Conservation (phyloP, 495 filamentous ascomycete genomes). For the Neurospora sp. region DNA sequence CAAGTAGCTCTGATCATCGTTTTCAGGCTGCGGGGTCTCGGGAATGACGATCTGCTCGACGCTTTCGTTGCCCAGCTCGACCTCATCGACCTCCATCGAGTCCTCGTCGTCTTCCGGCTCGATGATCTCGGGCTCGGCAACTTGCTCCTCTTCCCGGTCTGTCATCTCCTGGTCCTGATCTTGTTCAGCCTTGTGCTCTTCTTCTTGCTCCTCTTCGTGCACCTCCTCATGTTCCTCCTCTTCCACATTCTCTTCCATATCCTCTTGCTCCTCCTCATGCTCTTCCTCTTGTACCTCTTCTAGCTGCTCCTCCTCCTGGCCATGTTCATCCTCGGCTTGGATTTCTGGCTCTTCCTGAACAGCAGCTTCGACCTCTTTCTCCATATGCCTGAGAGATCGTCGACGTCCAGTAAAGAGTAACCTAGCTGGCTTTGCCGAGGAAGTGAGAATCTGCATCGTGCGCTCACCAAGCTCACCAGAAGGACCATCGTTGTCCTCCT, state of each 20-base stretch:
- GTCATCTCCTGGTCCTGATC: not conserved
- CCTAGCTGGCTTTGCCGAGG: not conserved
- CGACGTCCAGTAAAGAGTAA: not conserved
- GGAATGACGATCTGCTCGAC: not conserved
- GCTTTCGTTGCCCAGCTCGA: slow-evolving; percentile 10
- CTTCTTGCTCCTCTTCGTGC: not conserved
- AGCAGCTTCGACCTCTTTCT: not conserved
- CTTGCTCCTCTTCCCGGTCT: not conserved
- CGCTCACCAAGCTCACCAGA: not conserved
- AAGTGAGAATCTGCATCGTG: not conserved
- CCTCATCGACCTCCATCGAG: slow-evolving; percentile 6
- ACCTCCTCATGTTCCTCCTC: not conserved
- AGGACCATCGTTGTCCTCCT: not conserved
- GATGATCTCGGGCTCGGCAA: not conserved
- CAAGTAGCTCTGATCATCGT: not conserved
- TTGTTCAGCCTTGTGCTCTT: not conserved
- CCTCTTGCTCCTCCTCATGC: not conserved
- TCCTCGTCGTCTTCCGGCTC: not conserved
- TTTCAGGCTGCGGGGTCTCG: not conserved
- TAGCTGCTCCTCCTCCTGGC: not conserved
- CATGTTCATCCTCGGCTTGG: not conserved
- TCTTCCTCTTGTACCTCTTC: not conserved
- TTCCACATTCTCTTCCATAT: not conserved
- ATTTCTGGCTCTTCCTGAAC: not conserved
- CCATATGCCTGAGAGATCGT: not conserved